Base-by-base conservation (phyloP, 192 early-diverging fungal genomes). In the Lunasporangiospora selenospora region DNA sequence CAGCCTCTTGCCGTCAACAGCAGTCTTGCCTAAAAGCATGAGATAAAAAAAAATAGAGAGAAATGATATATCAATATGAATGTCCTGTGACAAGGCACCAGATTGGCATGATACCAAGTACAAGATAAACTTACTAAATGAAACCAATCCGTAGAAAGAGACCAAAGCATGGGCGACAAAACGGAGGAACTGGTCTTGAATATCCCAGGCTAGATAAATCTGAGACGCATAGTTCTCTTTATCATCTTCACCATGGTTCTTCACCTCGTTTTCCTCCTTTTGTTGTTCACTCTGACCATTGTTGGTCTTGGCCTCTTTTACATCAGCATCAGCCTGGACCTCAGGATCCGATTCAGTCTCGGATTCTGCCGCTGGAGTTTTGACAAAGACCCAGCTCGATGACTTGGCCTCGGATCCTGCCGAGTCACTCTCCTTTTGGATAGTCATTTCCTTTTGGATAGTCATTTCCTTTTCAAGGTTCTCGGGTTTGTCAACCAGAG, bases 101-200 rank as follows among this genome's bases (percentile, higher is more conserved):
- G 37, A 53, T 16, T 26, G 19, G 15, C 2, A 32, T 34, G 15
- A 29, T 30, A 53, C 2, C 9, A 32, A 21, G 4, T 12, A 26
- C 16, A 30, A 64, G 12, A 8, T 26, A 16, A 40, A 76, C 83
- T 80, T 75, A 82, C 83, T 83, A 41, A 85, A 77, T 0, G 83
- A 82, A 19, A 64, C 50, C 5, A 82, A 58, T 7, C 63, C 60
- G 38, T 83, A 81, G 53, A 81, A 83, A 9, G 65, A 36, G 46
- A 70, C 76, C 46, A 85, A 76, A 9, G 75, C 57, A 63, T 83
- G 80, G 18, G 81, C 55, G 12, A 83, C 75, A 43, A 70, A 84
- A 18, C 83, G 69, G 6, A 77, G 58, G 57, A 86, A 83, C 62
- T 75, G 66, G 58, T 84, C 79, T 13, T 64, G 66, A 50, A 78